These are phyloP conservation scores for Scortechinia acanthostroma DNA, from an alignment of 2,329 filamentous ascomycete genomes.

Conservation along the genomic window DNA sequence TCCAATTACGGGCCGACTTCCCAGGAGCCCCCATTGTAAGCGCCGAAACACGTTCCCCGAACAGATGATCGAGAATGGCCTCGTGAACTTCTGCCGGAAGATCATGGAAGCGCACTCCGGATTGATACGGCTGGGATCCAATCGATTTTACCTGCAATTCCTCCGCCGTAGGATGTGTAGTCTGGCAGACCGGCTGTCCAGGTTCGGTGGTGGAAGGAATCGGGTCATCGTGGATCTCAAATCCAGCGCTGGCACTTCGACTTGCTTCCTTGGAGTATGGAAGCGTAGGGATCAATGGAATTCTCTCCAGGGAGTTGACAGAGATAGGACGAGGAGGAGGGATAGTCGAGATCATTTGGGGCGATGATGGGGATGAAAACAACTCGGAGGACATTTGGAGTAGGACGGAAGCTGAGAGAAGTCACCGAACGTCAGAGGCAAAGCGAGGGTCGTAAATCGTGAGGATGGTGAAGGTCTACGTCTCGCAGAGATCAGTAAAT, in stretches of 20 bases:
- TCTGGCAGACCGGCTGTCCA: background rate
- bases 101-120: background rate
- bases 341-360: slow-evolving; percentile 15
- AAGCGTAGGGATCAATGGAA: slow-evolving; percentile 10
- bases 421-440: too few relatives aligned
- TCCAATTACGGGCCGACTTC: background rate
- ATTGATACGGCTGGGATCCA: background rate
- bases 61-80: background rate
- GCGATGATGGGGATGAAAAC: background rate
- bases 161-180: too few relatives aligned
- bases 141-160: too few relatives aligned
- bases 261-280: slow-evolving; percentile 13
- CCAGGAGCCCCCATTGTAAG: background rate
- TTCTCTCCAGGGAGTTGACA: slow-evolving; percentile 17
- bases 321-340: slow-evolving; percentile 19
- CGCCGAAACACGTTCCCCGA: background rate
- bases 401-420: too few relatives aligned
- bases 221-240: slow-evolving; percentile 12
- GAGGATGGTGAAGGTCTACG: too few relatives aligned
- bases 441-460: too few relatives aligned
- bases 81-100: background rate
- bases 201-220: slow-evolving; percentile 6
- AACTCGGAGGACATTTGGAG: background rate
- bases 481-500: too few relatives aligned
- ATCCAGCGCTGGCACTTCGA: slow-evolving; percentile 15